phyloP scores from a whole-genome alignment of 2,329 filamentous ascomycete genomes.

The Nigrospora oryzae region DNA sequence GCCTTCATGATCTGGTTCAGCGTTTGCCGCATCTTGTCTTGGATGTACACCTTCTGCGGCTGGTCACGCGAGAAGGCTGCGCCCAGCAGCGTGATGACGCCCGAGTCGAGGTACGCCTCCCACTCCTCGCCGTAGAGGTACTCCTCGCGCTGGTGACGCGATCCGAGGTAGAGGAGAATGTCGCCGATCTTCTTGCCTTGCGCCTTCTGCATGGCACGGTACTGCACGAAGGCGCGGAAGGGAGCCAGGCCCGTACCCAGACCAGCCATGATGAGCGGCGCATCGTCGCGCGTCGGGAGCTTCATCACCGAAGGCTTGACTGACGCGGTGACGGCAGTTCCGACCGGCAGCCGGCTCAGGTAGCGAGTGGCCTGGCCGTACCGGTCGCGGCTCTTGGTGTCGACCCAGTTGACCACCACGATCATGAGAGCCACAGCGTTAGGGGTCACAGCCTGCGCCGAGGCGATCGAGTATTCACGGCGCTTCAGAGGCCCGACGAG shows the following conservation, averaged over 20 bases:
- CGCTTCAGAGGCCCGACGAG: conserved; percentile 91
- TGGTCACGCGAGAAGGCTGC: conserved; percentile 95
- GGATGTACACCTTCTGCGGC: conserved; percentile 98
- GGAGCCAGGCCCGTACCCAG: conserved; percentile 95
- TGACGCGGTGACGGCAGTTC: conserved; percentile 76
- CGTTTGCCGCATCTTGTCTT: conserved; percentile 92
- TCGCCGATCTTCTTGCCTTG: conserved; percentile 91
- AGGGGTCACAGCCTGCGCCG: conserved; percentile 88
- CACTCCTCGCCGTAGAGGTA: conserved; percentile 99
- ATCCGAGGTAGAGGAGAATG: conserved; percentile 93
- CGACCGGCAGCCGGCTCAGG: conserved; percentile 67
- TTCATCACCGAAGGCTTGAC: conserved; percentile 99
- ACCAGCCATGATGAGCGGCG: conserved; percentile 97
- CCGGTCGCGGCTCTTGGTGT: conserved; percentile 77
- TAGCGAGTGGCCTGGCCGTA: conserved; percentile 92
- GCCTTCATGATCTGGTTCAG: conserved; percentile 74
- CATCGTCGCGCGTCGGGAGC: conserved; percentile 77
- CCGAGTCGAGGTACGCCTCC: conserved; percentile 94
- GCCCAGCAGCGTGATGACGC: conserved; percentile 88
- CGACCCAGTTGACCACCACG: conserved; percentile 93
- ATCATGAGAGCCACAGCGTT: conserved; percentile 90
- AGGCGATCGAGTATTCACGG: conserved; percentile 97
- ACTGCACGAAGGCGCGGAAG: conserved; percentile 98
- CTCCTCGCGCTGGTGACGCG: conserved; percentile 94
- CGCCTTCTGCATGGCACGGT: conserved; percentile 96